Conservation (phyloP, 2,329 filamentous ascomycete species). For the Calonectria henricotiae region DNA sequence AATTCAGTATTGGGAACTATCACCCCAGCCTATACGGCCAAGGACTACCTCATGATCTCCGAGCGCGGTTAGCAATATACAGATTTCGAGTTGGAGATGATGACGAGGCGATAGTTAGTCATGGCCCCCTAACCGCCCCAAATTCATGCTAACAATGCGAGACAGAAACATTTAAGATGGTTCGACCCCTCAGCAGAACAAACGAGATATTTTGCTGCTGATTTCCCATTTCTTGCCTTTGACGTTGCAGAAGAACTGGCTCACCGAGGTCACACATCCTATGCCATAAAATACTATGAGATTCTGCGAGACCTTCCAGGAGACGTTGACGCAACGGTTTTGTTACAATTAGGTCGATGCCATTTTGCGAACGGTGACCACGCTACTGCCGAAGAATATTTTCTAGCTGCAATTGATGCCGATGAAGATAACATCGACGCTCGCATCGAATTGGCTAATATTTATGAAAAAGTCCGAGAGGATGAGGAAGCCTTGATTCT, state of each 20-base stretch:
- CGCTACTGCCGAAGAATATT: conserved; percentile 83
- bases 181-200: conserved; percentile 76
- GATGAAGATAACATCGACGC: conserved; percentile 83
- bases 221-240: conserved; percentile 85
- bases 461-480: conserved; percentile 84
- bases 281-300: conserved; percentile 72
- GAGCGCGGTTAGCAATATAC: conserved; percentile 87
- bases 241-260: conserved; percentile 71
- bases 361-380: conserved; percentile 77
- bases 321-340: conserved; percentile 67
- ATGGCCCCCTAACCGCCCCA: not conserved
- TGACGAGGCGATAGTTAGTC: conserved; percentile 81
- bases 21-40: conserved; percentile 77
- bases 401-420: conserved; percentile 81
- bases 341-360: conserved; percentile 77
- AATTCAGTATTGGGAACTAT: conserved; percentile 73
- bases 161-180: conserved; percentile 77
- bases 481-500: conserved; percentile 84
- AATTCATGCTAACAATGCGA: conserved; percentile 37
- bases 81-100: conserved; percentile 80
- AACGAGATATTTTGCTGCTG: conserved; percentile 67
- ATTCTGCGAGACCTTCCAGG: conserved; percentile 68
- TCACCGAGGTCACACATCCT: conserved; percentile 49
- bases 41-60: conserved; percentile 84
- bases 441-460: conserved; percentile 83